Base-by-base conservation (phyloP, 2,329 filamentous ascomycete genomes). In the Neodidymelliopsis sp. region DNA sequence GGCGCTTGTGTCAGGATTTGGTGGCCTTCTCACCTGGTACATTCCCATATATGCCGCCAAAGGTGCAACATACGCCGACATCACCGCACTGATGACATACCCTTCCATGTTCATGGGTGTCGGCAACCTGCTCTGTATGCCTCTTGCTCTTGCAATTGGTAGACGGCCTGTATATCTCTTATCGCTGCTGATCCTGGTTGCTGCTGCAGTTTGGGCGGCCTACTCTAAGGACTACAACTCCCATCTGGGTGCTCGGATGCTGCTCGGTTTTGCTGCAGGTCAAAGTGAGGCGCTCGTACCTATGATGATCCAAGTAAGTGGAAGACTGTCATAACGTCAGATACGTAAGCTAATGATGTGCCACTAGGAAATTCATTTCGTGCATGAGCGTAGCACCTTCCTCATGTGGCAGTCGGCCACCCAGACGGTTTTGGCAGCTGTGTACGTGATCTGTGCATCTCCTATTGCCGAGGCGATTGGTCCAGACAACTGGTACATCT, bases 271-370 rank as follows among this genome's bases (percentile, higher is more conserved):
- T 4, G 70, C 74, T 2, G 74, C 74, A 5, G 75, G 74, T 6
- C 74, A 77, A 53, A 75, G 71, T 38, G 75, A 77, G 48, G 74
- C 75, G 3, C 59, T 77, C 3, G 70, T 75, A 2, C 75, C 74
- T 0, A 68, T 77, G 68, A 75, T 77, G 56, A 63, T 65, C 10
- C 56, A 63, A 49, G 59, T 59, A 37, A 47, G 52, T 6, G 18
- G 4, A 4, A 7, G 11, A 10, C 27, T 18, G 4, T 15, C n/a
- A 3, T 27, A 34, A 9, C 6, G 22, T n/a, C 7, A 13, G 12
- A 30, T 42, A n/a, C 34, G 35, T 8, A 6, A 11, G 7, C 13
- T 27, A 2, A 4, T 12, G 24, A 12, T 7, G 7, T 27, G 12
- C 23, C n/a, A n/a, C 19, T 13, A 57, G 57, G 56, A 59, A 20